These are phyloP conservation scores for Emydomyces testavorans DNA, from an alignment of 2,329 filamentous ascomycete species.

Conservation along the genomic window DNA sequence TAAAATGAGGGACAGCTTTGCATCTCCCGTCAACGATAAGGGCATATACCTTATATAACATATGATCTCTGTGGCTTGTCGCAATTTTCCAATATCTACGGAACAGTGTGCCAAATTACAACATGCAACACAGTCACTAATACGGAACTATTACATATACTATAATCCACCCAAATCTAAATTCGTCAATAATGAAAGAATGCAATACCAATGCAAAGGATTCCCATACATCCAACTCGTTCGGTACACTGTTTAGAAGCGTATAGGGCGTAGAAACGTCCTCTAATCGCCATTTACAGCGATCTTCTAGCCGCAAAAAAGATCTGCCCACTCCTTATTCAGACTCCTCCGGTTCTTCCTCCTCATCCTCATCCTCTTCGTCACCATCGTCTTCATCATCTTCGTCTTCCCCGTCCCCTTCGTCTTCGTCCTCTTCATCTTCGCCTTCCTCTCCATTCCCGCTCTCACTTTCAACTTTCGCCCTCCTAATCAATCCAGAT, in stretches of 20 bases:
- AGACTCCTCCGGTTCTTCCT: background rate
- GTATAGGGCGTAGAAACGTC: too few relatives aligned
- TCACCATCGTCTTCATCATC: conserved; percentile 2
- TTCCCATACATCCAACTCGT: background rate
- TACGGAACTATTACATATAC: background rate
- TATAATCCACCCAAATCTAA: background rate
- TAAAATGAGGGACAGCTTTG: too few relatives aligned
- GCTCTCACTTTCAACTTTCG: background rate
- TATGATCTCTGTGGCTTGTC: background rate
- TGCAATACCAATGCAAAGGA: background rate
- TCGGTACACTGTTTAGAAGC: too few relatives aligned
- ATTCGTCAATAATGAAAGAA: background rate
- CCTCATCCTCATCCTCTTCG: background rate
- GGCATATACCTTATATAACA: too few relatives aligned
- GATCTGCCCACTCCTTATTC: background rate
- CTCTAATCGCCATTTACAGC: too few relatives aligned
- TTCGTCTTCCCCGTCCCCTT: background rate
- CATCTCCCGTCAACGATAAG: too few relatives aligned
- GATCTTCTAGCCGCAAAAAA: background rate
- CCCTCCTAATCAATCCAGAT: background rate
- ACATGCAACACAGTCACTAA: background rate
- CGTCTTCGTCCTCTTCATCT: conserved; percentile 2
- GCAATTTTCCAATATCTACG: background rate
- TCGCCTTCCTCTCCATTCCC: background rate
- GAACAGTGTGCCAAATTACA: too few relatives aligned